These are phyloP conservation scores for Psilocybe cubensis DNA, from an alignment of 768 basidiomycete genomes.

Conservation along the genomic window DNA sequence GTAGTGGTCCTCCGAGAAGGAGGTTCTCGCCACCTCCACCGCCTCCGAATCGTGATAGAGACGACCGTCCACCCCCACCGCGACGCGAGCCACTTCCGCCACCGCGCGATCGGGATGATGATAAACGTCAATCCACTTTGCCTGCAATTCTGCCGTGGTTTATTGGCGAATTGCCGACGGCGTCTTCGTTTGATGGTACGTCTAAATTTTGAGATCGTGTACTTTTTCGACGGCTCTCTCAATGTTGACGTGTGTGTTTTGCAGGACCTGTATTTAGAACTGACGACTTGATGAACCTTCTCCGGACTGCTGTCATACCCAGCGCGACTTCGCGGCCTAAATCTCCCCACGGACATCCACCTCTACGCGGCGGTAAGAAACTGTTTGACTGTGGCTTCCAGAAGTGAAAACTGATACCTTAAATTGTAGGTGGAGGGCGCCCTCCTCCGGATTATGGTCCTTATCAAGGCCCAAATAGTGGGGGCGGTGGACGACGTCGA, in stretches of 20 bases:
- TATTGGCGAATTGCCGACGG: constrained; percentile 75
- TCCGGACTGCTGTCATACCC: constrained; percentile 82
- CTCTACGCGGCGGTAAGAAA: constrained; percentile 55
- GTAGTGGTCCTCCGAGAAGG: constrained; percentile 47
- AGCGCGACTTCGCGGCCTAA: constrained; percentile 52
- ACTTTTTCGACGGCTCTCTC: not conserved
- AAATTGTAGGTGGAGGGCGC: constrained; percentile 51
- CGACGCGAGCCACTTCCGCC: not conserved
- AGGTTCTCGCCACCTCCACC: constrained; percentile 50
- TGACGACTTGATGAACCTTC: constrained; percentile 87
- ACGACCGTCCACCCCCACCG: constrained; percentile 27
- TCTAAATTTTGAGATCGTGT: constrained; percentile 18
- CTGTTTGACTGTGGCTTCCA: constrained; percentile 6
- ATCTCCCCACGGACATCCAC: constrained; percentile 63
- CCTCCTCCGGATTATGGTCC: constrained; percentile 89
- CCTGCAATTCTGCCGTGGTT: constrained; percentile 80
- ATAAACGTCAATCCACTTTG: constrained; percentile 37
- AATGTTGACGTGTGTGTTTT: not conserved
- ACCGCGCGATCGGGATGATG: constrained; percentile 31
- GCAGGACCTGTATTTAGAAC: constrained; percentile 88
- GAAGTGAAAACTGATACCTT: not conserved
- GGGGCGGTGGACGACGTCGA: constrained; percentile 26
- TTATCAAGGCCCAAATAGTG: constrained; percentile 69
- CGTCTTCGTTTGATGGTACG: constrained; percentile 84
- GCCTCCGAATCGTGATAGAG: constrained; percentile 45